Evolutionary conservation across 371 early-diverging fungal species (phyloP).

Genomic region (Caulochytrium protostelioides): DNA sequence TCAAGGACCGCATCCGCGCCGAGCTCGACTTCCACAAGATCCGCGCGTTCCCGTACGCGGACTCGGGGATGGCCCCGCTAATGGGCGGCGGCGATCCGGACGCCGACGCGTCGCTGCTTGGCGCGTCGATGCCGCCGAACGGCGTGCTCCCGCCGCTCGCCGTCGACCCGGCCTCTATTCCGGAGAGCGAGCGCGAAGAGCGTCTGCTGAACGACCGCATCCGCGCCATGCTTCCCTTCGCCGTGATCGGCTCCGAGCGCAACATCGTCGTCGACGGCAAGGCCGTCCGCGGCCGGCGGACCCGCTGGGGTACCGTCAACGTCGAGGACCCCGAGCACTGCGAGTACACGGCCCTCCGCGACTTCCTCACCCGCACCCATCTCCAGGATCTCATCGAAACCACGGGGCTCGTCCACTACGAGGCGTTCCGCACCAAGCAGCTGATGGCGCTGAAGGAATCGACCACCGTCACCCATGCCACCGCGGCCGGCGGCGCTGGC

Average conservation of each 20-base stretch:
- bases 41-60: conserved; percentile 66
- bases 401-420: conserved; percentile 66
- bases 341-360: conserved; percentile 58
- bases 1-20: conserved; percentile 23
- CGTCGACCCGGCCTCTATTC: no score
- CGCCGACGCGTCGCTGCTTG: no score
- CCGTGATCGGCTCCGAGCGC: conserved; percentile 66
- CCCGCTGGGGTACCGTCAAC: conserved; percentile 38
- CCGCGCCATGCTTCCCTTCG: conserved; percentile 53
- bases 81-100: conserved; percentile 10
- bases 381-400: conserved; percentile 68
- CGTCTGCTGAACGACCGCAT: conserved; percentile 47
- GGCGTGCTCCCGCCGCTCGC: no score
- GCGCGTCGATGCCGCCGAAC: no score
- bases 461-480: no score
- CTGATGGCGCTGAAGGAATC: conserved; percentile 58
- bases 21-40: conserved; percentile 64
- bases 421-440: conserved; percentile 75
- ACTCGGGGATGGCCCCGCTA: no score
- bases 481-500: no score
- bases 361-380: conserved; percentile 66
- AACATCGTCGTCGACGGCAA: conserved; percentile 58
- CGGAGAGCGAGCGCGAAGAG: conserved; percentile 60
- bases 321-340: conserved; percentile 51
- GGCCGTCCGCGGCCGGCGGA: conserved; percentile 44